Base-by-base conservation (phyloP, 2,329 filamentous ascomycete genomes). In the Colletotrichum australisinense region DNA sequence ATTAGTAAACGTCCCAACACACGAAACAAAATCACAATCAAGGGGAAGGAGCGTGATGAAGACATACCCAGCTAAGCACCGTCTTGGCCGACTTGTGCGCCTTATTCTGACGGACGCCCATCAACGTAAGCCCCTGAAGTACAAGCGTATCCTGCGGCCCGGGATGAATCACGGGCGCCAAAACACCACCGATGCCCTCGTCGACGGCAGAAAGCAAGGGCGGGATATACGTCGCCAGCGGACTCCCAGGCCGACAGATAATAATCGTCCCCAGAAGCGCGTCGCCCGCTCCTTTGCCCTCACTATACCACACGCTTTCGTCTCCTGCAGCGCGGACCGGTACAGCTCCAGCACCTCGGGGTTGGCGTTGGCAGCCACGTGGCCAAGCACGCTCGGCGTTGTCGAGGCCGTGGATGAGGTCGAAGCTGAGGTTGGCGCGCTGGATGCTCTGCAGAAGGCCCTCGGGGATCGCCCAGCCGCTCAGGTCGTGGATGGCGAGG, bases 91-190 rank as follows among this genome's bases (percentile, higher is more conserved):
- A 92, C 74, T 93, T 94, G 79, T 95, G 90, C 77, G 90, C 90
- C 82, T 95, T 96, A 81, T 95, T 93, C 83, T 97, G 94, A 70
- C 93, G 90, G 78, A 97, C 91, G 0, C 93, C 94, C 84, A 97
- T 90, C 74, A 97, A 83, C 16, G 94, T 93, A 75, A 97, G 83
- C 0, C 94, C 94, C 83, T 97, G 94, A 16, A 91, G 78, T 72
- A 96, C 87, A 35, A 97, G 82, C 0, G 89, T 92, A 32, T 92
- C 90, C 78, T 94, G 93, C 1, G 91, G 88, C 1, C 89, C 88
- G 0, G 93, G 88, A 1, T 92, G 91, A 58, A 97, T 93, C 12
- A 97, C 90, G 0, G 94, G 94, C 26, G 93, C 94, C 16, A 95
- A 91, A 58, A 97, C 94, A 7, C 94, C 95, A 4, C 94, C 94